Evolutionary conservation across 768 basidiomycete species (phyloP), one percentile per base, ranked within the genome.

Genomic region (Strobilomyces confusus): DNA sequence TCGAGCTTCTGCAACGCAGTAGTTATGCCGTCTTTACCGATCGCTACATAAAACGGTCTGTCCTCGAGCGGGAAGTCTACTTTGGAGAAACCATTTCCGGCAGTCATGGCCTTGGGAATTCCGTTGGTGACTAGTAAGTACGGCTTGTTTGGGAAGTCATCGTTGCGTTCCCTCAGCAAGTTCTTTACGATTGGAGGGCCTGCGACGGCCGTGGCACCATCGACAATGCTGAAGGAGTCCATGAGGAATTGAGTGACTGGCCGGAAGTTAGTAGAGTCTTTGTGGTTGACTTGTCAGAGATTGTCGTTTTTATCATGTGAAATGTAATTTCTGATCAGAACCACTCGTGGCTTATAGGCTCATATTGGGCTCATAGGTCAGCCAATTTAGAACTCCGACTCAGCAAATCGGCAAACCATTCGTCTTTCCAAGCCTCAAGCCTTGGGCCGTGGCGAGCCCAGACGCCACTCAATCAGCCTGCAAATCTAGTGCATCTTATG

Each of bases 1-100:
- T 92, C 84, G 37, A 92, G 80, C 63, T 82, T 83, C 64, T 87
- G 75, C 34, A 92, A 67, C 9, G 91, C 91, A 30, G 69, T 77
- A 54, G 85, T 78, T 29, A 91, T 63, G 41, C 89, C 87, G n/a
- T 77, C 77, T 61, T 79, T 82, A 15, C 75, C 77, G 51, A 92
- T 87, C 3, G 73, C 77, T 44, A 92, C 76, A 59, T 89, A 86
- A 74, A 89, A 91, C 0, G 84, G 83, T 40, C 85, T 72, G 26
- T 84, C 80, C 52, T 80, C 76, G 7, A 81, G 58, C 25, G 70
- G 69, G 56, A 80, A 80, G 47, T 86, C 81, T 32, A 72, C 69
- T 19, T 69, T 76, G 52, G 76, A 65, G 58, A 84, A 82, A 38
- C 75, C 72, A 48, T 69, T 68, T 33, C 45, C 64, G 33, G 54